These are phyloP conservation scores for Termitomyces sp. DNA, from an alignment of 768 basidiomycete genomes.

Conservation along the genomic window DNA sequence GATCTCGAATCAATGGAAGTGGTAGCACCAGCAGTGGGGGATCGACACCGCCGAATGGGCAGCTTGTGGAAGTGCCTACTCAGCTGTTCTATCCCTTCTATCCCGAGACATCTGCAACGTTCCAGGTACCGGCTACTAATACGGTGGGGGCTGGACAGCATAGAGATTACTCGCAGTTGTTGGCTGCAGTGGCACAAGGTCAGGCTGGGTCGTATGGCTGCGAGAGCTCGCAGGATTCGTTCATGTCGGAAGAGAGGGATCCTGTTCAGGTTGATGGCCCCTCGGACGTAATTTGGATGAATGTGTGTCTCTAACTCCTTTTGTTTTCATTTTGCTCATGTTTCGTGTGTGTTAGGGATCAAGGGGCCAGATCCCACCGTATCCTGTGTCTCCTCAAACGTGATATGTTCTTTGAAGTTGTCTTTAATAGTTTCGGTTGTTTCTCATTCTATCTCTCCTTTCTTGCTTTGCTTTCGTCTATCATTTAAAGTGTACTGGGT, in stretches of 20 bases:
- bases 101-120: slow-evolving; percentile 38
- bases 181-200: slow-evolving; percentile 55
- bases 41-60: slow-evolving; percentile 34
- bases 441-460: background rate
- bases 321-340: background rate
- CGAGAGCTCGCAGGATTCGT: slow-evolving; percentile 55
- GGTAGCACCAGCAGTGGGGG: slow-evolving; percentile 23
- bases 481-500: background rate
- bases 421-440: background rate
- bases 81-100: slow-evolving; percentile 77
- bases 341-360: slow-evolving; percentile 8
- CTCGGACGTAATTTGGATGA: slow-evolving; percentile 33
- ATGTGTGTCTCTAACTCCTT: slow-evolving; percentile 27
- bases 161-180: slow-evolving; percentile 47
- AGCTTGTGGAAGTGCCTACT: slow-evolving; percentile 63
- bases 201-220: slow-evolving; percentile 51
- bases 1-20: slow-evolving; percentile 25
- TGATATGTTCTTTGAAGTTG: background rate
- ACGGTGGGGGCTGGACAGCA: slow-evolving; percentile 13
- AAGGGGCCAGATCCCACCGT: slow-evolving; percentile 10
- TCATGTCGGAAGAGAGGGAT: slow-evolving; percentile 66
- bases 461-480: background rate
- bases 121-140: slow-evolving; percentile 7
- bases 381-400: slow-evolving; percentile 11
- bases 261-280: slow-evolving; percentile 21